Evolutionary conservation across 148 eudicot species (phyloP).

Genomic region (Hydrangea macrophylla): DNA sequence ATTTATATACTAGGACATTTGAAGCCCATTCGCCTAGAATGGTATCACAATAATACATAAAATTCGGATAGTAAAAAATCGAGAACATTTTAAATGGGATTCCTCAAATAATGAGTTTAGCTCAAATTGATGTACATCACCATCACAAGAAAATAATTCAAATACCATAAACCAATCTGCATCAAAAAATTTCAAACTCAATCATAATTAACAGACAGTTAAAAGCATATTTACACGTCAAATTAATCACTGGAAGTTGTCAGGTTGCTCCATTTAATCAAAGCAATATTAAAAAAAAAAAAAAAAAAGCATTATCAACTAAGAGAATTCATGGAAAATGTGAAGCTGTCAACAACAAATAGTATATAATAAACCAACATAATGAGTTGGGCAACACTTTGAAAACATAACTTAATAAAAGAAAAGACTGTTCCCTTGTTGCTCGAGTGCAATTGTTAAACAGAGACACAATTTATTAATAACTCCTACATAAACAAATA

Average conservation of each 20-base stretch:
- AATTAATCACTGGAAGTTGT: not conserved
- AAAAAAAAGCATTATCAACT: slow-evolving; percentile 7
- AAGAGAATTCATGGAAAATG: slow-evolving; percentile 8
- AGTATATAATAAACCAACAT: not conserved
- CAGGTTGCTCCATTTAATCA: not conserved
- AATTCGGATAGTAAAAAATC: no score
- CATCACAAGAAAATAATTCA: not conserved
- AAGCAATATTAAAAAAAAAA: slow-evolving; percentile 5
- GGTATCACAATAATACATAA: not conserved
- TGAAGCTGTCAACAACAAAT: slow-evolving; percentile 5
- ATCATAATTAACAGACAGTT: not conserved
- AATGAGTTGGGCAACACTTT: slow-evolving; percentile 1
- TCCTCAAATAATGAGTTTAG: not conserved
- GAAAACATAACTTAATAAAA: not conserved
- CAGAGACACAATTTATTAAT: not conserved
- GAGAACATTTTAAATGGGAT: not conserved
- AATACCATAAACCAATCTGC: no score
- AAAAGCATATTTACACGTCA: not conserved
- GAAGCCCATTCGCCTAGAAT: no score
- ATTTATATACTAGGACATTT: not conserved
- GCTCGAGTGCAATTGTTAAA: not conserved
- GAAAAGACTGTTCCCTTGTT: slow-evolving; percentile 4
- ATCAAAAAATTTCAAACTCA: not conserved
- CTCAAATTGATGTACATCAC: not conserved
- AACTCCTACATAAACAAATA: not conserved